phyloP scores from a whole-genome alignment of 2,329 filamentous ascomycete genomes.

The Blastomyces gilchristii region DNA sequence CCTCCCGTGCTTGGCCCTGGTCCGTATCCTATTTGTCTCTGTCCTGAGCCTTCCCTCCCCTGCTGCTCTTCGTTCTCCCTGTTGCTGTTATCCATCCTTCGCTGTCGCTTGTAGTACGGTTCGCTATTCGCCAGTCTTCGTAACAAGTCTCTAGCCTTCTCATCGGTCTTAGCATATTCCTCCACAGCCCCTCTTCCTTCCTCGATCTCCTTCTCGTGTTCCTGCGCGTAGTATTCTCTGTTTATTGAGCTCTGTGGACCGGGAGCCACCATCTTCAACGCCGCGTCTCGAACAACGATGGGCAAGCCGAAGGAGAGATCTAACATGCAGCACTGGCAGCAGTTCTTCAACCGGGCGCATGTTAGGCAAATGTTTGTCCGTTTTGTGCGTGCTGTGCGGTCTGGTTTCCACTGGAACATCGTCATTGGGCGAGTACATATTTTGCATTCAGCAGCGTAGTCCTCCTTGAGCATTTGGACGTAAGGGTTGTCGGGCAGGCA shows the following conservation, averaged over 20 bases:
- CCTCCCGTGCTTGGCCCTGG: constrained; percentile 43
- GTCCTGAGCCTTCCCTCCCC: constrained; percentile 39
- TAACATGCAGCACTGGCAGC: constrained; percentile 97
- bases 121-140: constrained; percentile 80
- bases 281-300: constrained; percentile 88
- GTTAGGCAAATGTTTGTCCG: constrained; percentile 93
- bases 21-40: constrained; percentile 32
- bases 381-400: constrained; percentile 83
- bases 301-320: constrained; percentile 92
- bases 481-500: constrained; percentile 95
- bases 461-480: constrained; percentile 98
- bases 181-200: constrained; percentile 77
- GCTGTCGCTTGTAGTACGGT: constrained; percentile 73
- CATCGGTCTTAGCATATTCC: constrained; percentile 92
- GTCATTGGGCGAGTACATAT: constrained; percentile 92
- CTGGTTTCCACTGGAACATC: constrained; percentile 87
- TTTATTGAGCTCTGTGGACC: constrained; percentile 89
- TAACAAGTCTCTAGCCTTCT: constrained; percentile 84
- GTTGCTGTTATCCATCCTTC: constrained; percentile 28
- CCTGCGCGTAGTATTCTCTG: constrained; percentile 93
- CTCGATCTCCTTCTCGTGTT: constrained; percentile 90
- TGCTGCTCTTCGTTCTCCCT: neutral
- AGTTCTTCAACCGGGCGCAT: constrained; percentile 94
- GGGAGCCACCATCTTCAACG: constrained; percentile 93
- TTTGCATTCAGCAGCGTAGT: constrained; percentile 81